Evolutionary conservation across 768 basidiomycete species (phyloP), one percentile per base, ranked within the genome.

Genomic region (Collybiopsis luxurians): DNA sequence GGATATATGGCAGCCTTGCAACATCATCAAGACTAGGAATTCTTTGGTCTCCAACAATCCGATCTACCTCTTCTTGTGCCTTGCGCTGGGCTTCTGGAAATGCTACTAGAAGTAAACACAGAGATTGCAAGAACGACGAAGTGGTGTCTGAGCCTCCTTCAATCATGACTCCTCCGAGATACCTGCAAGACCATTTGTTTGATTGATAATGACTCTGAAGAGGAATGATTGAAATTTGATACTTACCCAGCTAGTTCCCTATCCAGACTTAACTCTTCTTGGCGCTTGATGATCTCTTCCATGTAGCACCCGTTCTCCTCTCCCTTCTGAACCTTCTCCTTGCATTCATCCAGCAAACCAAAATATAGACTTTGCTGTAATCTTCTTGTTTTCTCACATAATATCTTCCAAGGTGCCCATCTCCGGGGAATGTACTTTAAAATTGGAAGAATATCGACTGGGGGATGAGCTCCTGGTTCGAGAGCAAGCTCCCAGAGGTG

Each of bases 391-490:
- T 67, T 60, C 21, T 57, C 60, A 23, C 60, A 61, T 9, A 67
- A 49, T 1, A 43, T 54, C 59, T 75, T 75, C 74, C 74, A 74
- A 9, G 61, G 53, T 4, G 72, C 71, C 62, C 63, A 74, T 2
- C 72, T 63, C 47, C 68, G 71, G 2, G 74, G 74, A 2, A 75
- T 62, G 36, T 67, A 61, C 24, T 62, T 63, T 11, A 75, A 60
- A 24, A 71, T 55, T 2, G 73, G 72, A 34, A 74, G 55, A n/a
- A 71, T 38, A 53, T 74, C 73, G 6, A 74, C 58, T 7, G 73
- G 73, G 5, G 73, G 71, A 44, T 69, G 63, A n/a, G 70, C 67
- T n/a, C 73, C 71, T 13, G 70, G 65, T 27, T 69, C 69, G 19
- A 71, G 55, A 11, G 65, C 61, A 9, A 64, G 53, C 9, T 63